Evolutionary conservation across 495 filamentous ascomycete species (phyloP), one percentile per base, ranked within the genome.

Genomic region (Hypoxylon fragiforme): DNA sequence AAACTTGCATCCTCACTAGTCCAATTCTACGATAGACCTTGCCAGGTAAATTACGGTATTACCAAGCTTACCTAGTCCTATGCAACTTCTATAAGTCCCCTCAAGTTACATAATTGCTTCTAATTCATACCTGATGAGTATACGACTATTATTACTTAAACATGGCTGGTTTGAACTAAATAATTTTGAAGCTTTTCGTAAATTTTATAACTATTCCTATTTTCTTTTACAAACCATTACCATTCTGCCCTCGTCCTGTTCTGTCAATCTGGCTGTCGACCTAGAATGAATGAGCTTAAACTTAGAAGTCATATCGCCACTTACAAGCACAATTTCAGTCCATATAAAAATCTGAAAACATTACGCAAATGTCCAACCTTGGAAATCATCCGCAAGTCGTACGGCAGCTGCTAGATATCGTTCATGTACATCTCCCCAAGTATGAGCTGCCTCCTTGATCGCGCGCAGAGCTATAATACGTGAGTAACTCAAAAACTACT

Each of bases 401-500:
- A 92, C 82, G 1, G 91, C 92, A 9, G 89, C 85, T 63, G 83
- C 87, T 39, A 94, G 70, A 66, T 87, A 97, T 50, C 81, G 87
- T 30, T 83, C 70, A 34, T 90, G 85, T 5, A 83, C 78, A 67
- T 97, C 90, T 11, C 88, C 85, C 92, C 94, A 98, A 1, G 91
- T 91, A 56, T 75, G 70, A 0, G 88, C 85, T 13, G 84, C 81
- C 54, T 88, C 86, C 53, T 80, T 86, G 70, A 96, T 83, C 1
- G 88, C 83, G 30, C 90, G 78, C 8, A 92, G 64, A 6, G 80
- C 90, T 79, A 48, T 34, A 18, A 2, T 18, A 3, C 8, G 30
- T 24, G 35, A 45, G 7, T 2, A 48, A 31, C 12, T n/a, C 34
- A 15, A 18, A 16, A n/a, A 34, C n/a, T 28, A 9, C 22, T 14